phyloP scores from a whole-genome alignment of 352 stramenopile genomes.

The Phytophthora pini region DNA sequence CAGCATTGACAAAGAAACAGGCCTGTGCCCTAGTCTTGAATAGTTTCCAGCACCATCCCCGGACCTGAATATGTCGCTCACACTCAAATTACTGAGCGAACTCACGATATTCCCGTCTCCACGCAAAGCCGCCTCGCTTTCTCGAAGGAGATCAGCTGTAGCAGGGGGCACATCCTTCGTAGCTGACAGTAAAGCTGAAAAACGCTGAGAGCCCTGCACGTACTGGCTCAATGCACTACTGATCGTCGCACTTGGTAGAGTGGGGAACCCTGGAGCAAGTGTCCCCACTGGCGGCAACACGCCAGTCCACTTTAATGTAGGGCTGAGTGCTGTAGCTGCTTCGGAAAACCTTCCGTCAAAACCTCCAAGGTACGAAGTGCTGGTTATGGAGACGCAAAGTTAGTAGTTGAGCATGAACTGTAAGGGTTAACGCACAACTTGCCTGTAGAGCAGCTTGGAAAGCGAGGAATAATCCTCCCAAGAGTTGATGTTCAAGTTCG shows the following conservation, averaged over 20 bases:
- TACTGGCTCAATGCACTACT: no score
- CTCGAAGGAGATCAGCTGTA: constrained; percentile 58
- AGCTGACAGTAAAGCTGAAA: constrained; percentile 60
- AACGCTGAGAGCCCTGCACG: constrained; percentile 32
- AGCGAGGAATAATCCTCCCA: constrained; percentile 82
- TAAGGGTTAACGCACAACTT: not conserved
- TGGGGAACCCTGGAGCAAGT: constrained; percentile 24
- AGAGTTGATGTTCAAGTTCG: constrained; percentile 54
- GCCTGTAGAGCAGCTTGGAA: constrained; percentile 81
- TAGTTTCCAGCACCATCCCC: constrained; percentile 4
- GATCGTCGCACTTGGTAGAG: constrained; percentile 20
- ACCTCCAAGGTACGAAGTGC: constrained; percentile 18
- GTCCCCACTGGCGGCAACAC: constrained; percentile 34
- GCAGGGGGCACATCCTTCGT: constrained; percentile 59
- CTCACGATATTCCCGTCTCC: constrained; percentile 62
- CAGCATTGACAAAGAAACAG: constrained; percentile 40
- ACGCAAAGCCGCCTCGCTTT: constrained; percentile 64
- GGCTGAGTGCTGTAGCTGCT: not conserved
- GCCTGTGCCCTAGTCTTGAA: not conserved
- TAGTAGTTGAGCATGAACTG: no score
- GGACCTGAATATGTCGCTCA: constrained; percentile 45
- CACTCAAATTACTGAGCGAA: constrained; percentile 56
- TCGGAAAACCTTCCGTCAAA: constrained; percentile 13
- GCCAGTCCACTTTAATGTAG: constrained; percentile 25
- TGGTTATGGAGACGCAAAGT: constrained; percentile 1